Conservation (phyloP, 2,329 filamentous ascomycete species). For the Aspergillus proliferans region DNA sequence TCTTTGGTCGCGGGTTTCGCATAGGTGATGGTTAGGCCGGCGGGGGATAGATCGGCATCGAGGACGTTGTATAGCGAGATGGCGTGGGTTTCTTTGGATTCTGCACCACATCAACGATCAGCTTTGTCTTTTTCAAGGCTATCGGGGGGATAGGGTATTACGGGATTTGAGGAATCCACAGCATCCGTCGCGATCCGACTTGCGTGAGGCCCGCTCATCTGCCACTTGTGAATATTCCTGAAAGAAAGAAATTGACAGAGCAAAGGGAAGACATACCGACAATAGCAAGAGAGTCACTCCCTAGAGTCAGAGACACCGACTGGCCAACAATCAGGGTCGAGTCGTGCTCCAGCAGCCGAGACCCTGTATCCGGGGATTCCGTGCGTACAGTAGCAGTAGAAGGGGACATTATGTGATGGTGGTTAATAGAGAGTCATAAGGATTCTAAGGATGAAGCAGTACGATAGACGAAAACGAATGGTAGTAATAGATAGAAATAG, state of each 20-base stretch:
- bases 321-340: slow-evolving; percentile 50
- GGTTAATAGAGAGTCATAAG: not conserved
- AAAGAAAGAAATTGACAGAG: not conserved
- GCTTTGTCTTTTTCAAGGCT: not conserved
- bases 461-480: slow-evolving; percentile 10
- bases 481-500: too few relatives aligned
- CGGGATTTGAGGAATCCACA: slow-evolving; percentile 50
- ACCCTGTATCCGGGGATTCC: slow-evolving; percentile 25
- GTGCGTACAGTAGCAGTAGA: slow-evolving; percentile 20
- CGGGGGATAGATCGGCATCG: slow-evolving; percentile 63
- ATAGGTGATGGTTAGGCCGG: slow-evolving; percentile 64
- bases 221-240: slow-evolving; percentile 3
- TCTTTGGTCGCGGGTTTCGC: slow-evolving; percentile 57
- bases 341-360: slow-evolving; percentile 31
- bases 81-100: slow-evolving; percentile 46
- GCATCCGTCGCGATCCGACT: slow-evolving; percentile 45
- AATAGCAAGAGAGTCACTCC: slow-evolving; percentile 55
- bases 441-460: slow-evolving; percentile 10
- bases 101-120: slow-evolving; percentile 18
- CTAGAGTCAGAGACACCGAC: slow-evolving; percentile 55
- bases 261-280: slow-evolving; percentile 40
- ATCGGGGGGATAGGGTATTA: slow-evolving; percentile 21
- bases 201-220: slow-evolving; percentile 51
- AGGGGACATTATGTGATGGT: slow-evolving; percentile 14
- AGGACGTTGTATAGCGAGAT: slow-evolving; percentile 80